A percentile compares a stretch with the other conserved stretches of the same genome.
These are phyloP conservation scores for Flaveria sonorensis DNA, from an alignment of 129 eudicot genomes.

Conservation along the genomic window DNA sequence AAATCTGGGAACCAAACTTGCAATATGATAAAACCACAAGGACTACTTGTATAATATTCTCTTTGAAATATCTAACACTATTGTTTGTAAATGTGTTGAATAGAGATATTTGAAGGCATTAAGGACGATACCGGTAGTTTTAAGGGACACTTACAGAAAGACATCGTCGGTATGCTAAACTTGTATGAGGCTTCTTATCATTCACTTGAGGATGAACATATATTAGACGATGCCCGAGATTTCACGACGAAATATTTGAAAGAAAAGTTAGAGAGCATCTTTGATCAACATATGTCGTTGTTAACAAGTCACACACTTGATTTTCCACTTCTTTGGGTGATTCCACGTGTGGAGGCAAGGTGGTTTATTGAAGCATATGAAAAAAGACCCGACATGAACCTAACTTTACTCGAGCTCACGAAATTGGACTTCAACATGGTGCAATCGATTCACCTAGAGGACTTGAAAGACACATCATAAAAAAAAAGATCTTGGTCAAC, in stretches of 20 bases:
- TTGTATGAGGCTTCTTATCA: constrained; percentile 35
- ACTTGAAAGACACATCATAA: constrained; percentile 31
- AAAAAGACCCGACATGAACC: constrained; percentile 17
- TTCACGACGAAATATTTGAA: constrained; percentile 18
- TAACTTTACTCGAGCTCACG: constrained; percentile 21
- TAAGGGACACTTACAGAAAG: not conserved
- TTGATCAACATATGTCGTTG: not conserved
- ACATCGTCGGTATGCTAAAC: constrained; percentile 24
- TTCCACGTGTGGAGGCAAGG: constrained; percentile 28
- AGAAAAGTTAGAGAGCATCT: not conserved
- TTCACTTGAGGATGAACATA: constrained; percentile 29
- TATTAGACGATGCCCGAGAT: constrained; percentile 24
- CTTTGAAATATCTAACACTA: not conserved
- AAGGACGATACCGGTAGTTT: not conserved
- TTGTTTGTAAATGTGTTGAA: not conserved
- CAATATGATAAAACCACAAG: too few species aligned
- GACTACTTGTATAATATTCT: too few species aligned
- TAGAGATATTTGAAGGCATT: constrained; percentile 20
- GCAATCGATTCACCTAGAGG: constrained; percentile 32
- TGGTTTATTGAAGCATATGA: constrained; percentile 28
- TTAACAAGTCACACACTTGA: constrained; percentile 34
- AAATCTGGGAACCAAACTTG: too few species aligned
- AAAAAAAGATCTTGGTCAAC: too few species aligned
- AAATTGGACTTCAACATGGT: constrained; percentile 34
- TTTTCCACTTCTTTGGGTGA: constrained; percentile 33